Percentiles rank a stretch among this genome's conserved stretches.
phyloP scores from a whole-genome alignment of 805 yeast species.

The Suhomyces faveliae region DNA sequence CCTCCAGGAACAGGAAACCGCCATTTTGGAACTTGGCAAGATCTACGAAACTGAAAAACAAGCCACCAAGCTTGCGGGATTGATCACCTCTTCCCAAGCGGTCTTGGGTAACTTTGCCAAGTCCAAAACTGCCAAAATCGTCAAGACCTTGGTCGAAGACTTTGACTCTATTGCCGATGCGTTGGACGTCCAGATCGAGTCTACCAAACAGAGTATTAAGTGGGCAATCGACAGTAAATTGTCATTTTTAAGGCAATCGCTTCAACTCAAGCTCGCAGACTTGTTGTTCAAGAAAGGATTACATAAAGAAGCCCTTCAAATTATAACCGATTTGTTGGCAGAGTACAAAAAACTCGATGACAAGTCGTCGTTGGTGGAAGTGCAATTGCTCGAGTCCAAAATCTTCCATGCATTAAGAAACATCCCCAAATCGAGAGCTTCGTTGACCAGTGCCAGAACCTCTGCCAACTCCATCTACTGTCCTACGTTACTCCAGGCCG shows the following conservation, averaged over 20 bases:
- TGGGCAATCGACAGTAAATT: conserved; percentile 87
- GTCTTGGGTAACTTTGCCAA: conserved; percentile 83
- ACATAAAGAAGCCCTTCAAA: conserved; percentile 67
- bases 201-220: conserved; percentile 75
- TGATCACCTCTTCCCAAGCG: conserved; percentile 66
- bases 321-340: conserved; percentile 67
- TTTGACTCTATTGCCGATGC: conserved; percentile 63
- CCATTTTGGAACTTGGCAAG: conserved; percentile 74
- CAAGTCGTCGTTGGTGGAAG: conserved; percentile 92
- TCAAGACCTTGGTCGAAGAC: conserved; percentile 75
- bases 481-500: conserved; percentile 92
- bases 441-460: conserved; percentile 92
- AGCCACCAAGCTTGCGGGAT: conserved; percentile 51
- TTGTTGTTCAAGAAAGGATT: conserved; percentile 64
- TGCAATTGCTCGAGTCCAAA: conserved; percentile 86
- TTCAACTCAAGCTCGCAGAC: conserved; percentile 79
- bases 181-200: conserved; percentile 66
- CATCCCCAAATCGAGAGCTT: conserved; percentile 85
- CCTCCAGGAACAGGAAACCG: conserved; percentile 54
- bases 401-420: conserved; percentile 90
- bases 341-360: conserved; percentile 95
- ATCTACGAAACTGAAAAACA: conserved; percentile 55
- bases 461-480: conserved; percentile 96
- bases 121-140: conserved; percentile 90
- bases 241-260: conserved; percentile 82